Conservation (phyloP, 2,329 filamentous ascomycete genomes). For the Botrytis fabae region DNA sequence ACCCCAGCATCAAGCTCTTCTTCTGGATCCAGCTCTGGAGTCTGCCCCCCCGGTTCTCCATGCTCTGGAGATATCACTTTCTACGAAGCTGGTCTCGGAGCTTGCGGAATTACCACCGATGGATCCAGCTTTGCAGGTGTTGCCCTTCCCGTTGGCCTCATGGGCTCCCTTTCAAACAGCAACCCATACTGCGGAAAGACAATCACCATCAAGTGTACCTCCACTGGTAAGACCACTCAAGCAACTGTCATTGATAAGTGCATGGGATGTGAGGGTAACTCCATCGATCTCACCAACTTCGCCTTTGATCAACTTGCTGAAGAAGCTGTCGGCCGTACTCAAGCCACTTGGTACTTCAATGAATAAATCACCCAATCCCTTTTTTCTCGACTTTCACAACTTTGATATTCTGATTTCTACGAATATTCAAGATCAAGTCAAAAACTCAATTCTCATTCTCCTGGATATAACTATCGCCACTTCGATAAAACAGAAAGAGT, state of each 20-base stretch:
- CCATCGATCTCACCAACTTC: conserved; percentile 58
- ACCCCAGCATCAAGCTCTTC: conserved; percentile 24
- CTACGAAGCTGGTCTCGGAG: conserved; percentile 67
- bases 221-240: conserved; percentile 56
- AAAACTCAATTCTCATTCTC: conserved; percentile 16
- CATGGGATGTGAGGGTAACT: conserved; percentile 58
- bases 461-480: conserved; percentile 13
- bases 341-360: conserved; percentile 51
- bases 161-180: conserved; percentile 63
- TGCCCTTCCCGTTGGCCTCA: conserved; percentile 64
- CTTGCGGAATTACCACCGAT: conserved; percentile 65
- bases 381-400: not conserved
- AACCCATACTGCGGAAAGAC: conserved; percentile 71
- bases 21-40: conserved; percentile 32
- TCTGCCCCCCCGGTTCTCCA: conserved; percentile 40
- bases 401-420: not conserved
- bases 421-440: conserved; percentile 11
- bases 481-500: conserved; percentile 6
- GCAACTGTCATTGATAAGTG: conserved; percentile 74
- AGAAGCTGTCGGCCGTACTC: conserved; percentile 47
- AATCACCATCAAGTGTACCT: conserved; percentile 65
- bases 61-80: conserved; percentile 70
- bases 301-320: conserved; percentile 46
- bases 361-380: conserved; percentile 9
- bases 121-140: conserved; percentile 62